These are phyloP conservation scores for Naganishia kalamii DNA, from an alignment of 768 basidiomycete species.

Conservation along the genomic window DNA sequence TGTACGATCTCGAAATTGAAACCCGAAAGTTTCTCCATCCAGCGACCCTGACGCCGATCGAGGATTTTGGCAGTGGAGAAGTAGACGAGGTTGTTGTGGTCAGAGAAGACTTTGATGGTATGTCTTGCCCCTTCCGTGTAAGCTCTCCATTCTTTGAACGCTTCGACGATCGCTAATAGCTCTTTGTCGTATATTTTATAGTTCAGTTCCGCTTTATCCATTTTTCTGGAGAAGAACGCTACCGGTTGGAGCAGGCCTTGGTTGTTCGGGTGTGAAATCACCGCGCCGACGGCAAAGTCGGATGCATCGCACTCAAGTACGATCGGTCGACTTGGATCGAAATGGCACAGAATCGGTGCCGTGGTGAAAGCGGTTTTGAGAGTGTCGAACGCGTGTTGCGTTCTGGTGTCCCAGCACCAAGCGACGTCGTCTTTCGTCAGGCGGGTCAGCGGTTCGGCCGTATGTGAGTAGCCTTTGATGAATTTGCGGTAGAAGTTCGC, in stretches of 20 bases:
- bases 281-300: conserved; percentile 18
- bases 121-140: background rate
- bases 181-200: conserved; percentile 56
- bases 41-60: conserved; percentile 50
- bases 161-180: conserved; percentile 51
- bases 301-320: conserved; percentile 8
- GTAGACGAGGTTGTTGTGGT: conserved; percentile 14
- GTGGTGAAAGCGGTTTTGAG: conserved; percentile 29
- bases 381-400: background rate
- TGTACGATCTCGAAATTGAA: conserved; percentile 27
- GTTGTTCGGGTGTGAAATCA: conserved; percentile 10
- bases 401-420: conserved; percentile 12
- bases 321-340: background rate
- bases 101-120: background rate
- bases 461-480: conserved; percentile 46
- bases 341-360: conserved; percentile 22
- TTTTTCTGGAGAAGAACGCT: conserved; percentile 25
- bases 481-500: conserved; percentile 52
- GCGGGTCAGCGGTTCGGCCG: conserved; percentile 32
- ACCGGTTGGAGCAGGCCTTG: conserved; percentile 12
- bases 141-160: conserved; percentile 19
- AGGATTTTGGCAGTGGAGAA: conserved; percentile 43
- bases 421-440: conserved; percentile 28
- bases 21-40: conserved; percentile 40
- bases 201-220: conserved; percentile 48